Conservation (phyloP, 768 basidiomycete species). For the Sistotremastrum suecicum region DNA sequence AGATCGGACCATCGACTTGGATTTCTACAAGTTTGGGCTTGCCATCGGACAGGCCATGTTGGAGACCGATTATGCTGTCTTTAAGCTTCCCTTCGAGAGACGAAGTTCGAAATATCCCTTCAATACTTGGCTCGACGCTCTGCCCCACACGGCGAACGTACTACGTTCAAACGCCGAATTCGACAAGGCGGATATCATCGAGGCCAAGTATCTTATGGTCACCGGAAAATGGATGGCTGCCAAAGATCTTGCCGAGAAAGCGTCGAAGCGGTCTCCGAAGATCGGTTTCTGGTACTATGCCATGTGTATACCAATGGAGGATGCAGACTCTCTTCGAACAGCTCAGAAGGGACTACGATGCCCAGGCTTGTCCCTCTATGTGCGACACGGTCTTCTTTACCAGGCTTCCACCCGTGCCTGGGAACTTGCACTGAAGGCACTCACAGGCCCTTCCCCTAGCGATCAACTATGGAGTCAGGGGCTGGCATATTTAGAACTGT, state of each 20-base stretch:
- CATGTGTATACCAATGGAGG: slow-evolving; percentile 34
- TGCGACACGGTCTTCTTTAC: slow-evolving; percentile 41
- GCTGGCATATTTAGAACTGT: too few relatives aligned
- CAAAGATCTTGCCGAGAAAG: slow-evolving; percentile 29
- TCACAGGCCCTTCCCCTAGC: too few relatives aligned
- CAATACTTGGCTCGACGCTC: slow-evolving; percentile 39
- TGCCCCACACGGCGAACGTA: slow-evolving; percentile 44
- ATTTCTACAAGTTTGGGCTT: too few relatives aligned
- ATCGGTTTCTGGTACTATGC: slow-evolving; percentile 54
- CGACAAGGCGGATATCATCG: slow-evolving; percentile 40
- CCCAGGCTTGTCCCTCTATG: slow-evolving; percentile 36
- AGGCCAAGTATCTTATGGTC: slow-evolving; percentile 46
- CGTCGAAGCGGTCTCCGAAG: slow-evolving; percentile 39
- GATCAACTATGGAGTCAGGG: too few relatives aligned
- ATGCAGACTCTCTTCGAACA: slow-evolving; percentile 33
- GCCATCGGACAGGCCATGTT: too few relatives aligned
- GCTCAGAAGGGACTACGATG: slow-evolving; percentile 56
- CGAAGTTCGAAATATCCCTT: slow-evolving; percentile 24
- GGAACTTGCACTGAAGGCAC: slow-evolving; percentile 29
- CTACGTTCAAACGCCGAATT: slow-evolving; percentile 30
- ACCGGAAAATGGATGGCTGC: slow-evolving; percentile 25
- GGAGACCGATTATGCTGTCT: too few relatives aligned
- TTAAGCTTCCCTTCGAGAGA: too few relatives aligned
- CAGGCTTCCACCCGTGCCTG: slow-evolving; percentile 50
- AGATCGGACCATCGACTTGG: too few relatives aligned